Evolutionary conservation across 2,329 filamentous ascomycete genomes (phyloP).

Genomic region (Ilyonectria destructans): DNA sequence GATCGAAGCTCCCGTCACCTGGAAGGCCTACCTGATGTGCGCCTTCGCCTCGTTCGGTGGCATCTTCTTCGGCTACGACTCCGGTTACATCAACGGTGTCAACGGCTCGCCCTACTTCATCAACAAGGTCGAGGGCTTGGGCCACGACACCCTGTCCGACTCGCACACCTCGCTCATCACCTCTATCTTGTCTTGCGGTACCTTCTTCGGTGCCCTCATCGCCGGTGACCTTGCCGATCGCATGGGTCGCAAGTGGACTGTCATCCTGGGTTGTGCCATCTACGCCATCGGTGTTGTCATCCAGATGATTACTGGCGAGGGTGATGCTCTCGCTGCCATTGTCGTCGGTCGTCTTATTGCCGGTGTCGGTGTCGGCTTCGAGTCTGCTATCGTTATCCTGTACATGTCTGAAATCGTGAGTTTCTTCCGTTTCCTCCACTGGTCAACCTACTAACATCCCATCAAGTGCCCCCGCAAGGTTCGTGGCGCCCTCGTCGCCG

Average conservation of each 20-base stretch:
- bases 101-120: conserved; percentile 69
- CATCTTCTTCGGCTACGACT: conserved; percentile 87
- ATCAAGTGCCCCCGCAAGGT: conserved; percentile 61
- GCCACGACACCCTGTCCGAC: conserved; percentile 54
- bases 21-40: conserved; percentile 79
- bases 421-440: conserved; percentile 26
- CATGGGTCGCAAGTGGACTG: conserved; percentile 81
- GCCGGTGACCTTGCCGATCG: conserved; percentile 84
- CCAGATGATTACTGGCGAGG: conserved; percentile 70
- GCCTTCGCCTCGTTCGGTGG: conserved; percentile 81
- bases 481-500: conserved; percentile 40
- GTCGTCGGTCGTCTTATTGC: conserved; percentile 83
- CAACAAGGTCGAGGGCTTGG: conserved; percentile 63
- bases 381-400: conserved; percentile 84
- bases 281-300: conserved; percentile 80
- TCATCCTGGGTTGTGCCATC: conserved; percentile 80
- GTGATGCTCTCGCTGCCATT: conserved; percentile 72
- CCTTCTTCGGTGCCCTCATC: conserved; percentile 85
- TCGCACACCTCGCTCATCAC: conserved; percentile 73
- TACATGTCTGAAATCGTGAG: conserved; percentile 89
- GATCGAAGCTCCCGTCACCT: conserved; percentile 79
- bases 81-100: conserved; percentile 82
- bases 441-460: conserved; percentile 44
- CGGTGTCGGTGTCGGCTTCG: conserved; percentile 85
- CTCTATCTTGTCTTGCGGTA: conserved; percentile 84